phyloP scores from a whole-genome alignment of 352 stramenopile species.

The Globisporangium parvum region DNA sequence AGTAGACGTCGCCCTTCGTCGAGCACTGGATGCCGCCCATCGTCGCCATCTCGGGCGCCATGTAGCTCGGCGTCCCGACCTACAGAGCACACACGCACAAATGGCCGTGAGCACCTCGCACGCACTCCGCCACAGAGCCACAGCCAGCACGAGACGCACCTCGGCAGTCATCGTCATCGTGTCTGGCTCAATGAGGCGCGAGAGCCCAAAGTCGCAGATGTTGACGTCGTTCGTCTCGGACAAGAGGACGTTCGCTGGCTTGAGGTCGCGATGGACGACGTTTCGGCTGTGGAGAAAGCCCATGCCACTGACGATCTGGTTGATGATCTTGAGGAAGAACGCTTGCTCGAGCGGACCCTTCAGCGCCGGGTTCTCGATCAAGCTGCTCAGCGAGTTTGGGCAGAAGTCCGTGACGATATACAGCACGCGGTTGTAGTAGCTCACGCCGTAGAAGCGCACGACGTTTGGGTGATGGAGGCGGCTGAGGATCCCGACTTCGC shows the following conservation, averaged over 20 bases:
- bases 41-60: conserved; percentile 88
- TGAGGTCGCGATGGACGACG: conserved; percentile 87
- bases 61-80: conserved; percentile 87
- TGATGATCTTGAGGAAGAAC: conserved; percentile 85
- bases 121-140: background rate
- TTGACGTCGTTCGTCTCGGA: conserved; percentile 89
- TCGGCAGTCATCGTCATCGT: conserved; percentile 85
- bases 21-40: conserved; percentile 86
- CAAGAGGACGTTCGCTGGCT: conserved; percentile 93
- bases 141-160: conserved; percentile 11
- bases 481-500: conserved; percentile 84
- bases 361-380: conserved; percentile 72
- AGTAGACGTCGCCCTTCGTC: conserved; percentile 86
- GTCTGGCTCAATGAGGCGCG: conserved; percentile 75
- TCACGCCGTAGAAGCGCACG: conserved; percentile 87
- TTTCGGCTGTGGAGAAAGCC: conserved; percentile 86
- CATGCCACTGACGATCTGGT: conserved; percentile 88
- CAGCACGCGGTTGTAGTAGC: conserved; percentile 86
- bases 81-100: background rate
- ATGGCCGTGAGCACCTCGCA: background rate
- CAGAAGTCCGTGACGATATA: conserved; percentile 91
- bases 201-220: conserved; percentile 93
- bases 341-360: conserved; percentile 62
- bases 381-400: conserved; percentile 65
- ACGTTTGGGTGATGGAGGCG: conserved; percentile 86